Conservation (phyloP, 805 yeast species). For the Teunomyces barrocoloradensis region DNA sequence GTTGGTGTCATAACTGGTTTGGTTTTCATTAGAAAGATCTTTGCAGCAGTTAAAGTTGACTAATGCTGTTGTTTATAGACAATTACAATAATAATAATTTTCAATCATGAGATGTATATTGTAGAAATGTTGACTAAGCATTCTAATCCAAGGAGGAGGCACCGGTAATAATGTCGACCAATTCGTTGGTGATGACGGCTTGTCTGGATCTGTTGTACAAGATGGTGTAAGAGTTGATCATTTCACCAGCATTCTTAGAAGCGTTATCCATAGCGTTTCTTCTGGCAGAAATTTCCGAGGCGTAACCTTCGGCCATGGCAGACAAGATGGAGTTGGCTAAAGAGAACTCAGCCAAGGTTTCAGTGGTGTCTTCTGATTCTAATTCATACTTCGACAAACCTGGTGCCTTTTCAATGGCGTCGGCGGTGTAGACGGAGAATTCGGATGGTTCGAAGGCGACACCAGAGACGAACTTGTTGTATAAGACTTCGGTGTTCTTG, state of each 20-base stretch:
- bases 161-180: constrained; percentile 99
- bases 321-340: constrained; percentile 85
- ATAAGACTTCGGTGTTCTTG: constrained; percentile 74
- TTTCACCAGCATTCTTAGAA: constrained; percentile 98
- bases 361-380: constrained; percentile 64
- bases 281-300: constrained; percentile 96
- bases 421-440: constrained; percentile 64
- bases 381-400: constrained; percentile 80
- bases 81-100: neutral
- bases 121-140: constrained; percentile 1
- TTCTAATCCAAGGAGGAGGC: constrained; percentile 92
- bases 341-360: constrained; percentile 77
- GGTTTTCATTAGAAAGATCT: constrained; percentile 60
- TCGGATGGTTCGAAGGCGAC: constrained; percentile 85
- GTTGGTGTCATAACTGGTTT: constrained; percentile 68
- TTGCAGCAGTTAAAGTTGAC: constrained; percentile 48
- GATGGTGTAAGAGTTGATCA: constrained; percentile 94
- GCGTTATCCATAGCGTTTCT: constrained; percentile 99
- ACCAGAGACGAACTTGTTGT: constrained; percentile 84
- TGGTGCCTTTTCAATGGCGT: constrained; percentile 78
- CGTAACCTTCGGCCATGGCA: constrained; percentile 97
- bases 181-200: constrained; percentile 98
- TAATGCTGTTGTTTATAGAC: neutral
- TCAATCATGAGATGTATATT: constrained; percentile 7
- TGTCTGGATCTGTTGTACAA: constrained; percentile 99